Evolutionary conservation across 1,284 basidiomycete genomes (phyloP).

Genomic region (Chalciporus sp.): DNA sequence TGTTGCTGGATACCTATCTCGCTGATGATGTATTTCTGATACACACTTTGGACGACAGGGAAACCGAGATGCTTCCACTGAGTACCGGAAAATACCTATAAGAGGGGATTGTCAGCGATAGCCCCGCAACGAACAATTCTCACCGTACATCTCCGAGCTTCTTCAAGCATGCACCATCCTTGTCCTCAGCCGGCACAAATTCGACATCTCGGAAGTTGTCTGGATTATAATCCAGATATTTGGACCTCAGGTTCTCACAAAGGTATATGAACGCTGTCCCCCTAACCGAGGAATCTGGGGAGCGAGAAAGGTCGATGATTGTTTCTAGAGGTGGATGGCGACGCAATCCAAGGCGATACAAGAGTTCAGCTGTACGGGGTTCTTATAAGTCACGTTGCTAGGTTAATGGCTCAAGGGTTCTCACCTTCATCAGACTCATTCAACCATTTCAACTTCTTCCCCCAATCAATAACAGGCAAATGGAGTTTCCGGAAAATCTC

Average conservation of each 20-base stretch:
- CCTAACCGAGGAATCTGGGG: slow-evolving; percentile 46
- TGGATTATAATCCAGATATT: slow-evolving; percentile 66
- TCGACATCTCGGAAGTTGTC: slow-evolving; percentile 53
- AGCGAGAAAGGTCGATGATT: slow-evolving; percentile 68
- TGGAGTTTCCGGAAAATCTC: slow-evolving; percentile 71
- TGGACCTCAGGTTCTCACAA: slow-evolving; percentile 61
- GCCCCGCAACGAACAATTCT: background rate
- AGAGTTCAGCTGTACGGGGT: slow-evolving; percentile 42
- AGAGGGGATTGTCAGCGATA: background rate
- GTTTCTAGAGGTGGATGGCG: slow-evolving; percentile 69
- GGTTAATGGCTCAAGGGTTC: slow-evolving; percentile 5
- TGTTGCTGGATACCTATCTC: slow-evolving; percentile 76
- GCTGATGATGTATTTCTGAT: slow-evolving; percentile 47
- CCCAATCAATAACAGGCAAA: slow-evolving; percentile 82
- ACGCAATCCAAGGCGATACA: slow-evolving; percentile 76
- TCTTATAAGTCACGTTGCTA: background rate
- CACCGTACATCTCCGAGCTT: slow-evolving; percentile 63
- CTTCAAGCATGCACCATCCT: slow-evolving; percentile 51
- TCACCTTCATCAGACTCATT: slow-evolving; percentile 80
- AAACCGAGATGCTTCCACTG: slow-evolving; percentile 79
- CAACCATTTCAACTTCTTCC: slow-evolving; percentile 69
- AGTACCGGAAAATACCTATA: slow-evolving; percentile 70
- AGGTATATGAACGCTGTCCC: slow-evolving; percentile 74
- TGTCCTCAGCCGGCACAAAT: slow-evolving; percentile 75
- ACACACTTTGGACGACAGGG: slow-evolving; percentile 53